phyloP scores from a whole-genome alignment of 2,329 filamentous ascomycete genomes.

The Nemania sp. region DNA sequence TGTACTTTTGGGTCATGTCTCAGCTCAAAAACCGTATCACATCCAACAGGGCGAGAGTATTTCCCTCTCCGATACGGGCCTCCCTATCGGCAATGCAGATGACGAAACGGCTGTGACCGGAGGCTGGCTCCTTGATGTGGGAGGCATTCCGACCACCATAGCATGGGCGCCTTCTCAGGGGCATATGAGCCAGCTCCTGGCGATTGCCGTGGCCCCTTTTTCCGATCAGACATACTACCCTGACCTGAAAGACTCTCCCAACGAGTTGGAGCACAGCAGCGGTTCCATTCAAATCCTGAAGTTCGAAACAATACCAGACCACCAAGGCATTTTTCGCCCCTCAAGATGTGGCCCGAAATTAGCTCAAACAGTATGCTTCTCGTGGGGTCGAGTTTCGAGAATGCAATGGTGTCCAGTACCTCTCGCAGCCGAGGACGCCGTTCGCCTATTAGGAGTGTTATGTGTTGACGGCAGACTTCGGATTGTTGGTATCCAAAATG shows the following conservation, averaged over 20 bases:
- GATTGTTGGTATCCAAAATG: conserved; percentile 48
- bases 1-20: conserved; percentile 35
- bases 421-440: conserved; percentile 34
- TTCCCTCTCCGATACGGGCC: conserved; percentile 32
- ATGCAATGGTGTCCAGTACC: conserved; percentile 58
- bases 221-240: conserved; percentile 51
- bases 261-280: conserved; percentile 45
- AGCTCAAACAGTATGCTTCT: conserved; percentile 50
- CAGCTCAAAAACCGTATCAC: conserved; percentile 33
- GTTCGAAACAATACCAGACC: conserved; percentile 42
- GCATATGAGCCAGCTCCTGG: conserved; percentile 51
- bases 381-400: conserved; percentile 54
- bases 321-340: conserved; percentile 40
- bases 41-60: conserved; percentile 34
- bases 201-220: conserved; percentile 55
- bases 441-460: conserved; percentile 53
- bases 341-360: conserved; percentile 45
- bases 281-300: conserved; percentile 59
- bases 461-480: conserved; percentile 56
- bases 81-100: conserved; percentile 27
- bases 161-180: conserved; percentile 53
- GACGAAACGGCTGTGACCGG: conserved; percentile 23
- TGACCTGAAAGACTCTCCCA: conserved; percentile 44
- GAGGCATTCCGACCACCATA: conserved; percentile 56
- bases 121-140: conserved; percentile 59